Conservation (phyloP, 2,329 filamentous ascomycete genomes). For the Dryadomyces quercus-mongolicae region DNA sequence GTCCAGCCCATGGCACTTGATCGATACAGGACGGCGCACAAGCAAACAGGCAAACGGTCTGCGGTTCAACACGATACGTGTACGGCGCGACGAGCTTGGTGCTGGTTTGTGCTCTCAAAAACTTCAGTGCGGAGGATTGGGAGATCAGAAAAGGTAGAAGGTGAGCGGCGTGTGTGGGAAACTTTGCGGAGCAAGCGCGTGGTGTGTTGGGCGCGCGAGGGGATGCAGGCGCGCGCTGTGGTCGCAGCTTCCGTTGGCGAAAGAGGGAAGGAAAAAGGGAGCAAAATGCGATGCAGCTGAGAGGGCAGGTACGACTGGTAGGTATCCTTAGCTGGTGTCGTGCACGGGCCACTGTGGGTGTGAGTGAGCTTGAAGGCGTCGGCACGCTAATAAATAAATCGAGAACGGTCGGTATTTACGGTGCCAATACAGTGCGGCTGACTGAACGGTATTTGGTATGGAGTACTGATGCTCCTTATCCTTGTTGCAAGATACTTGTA, state of each 20-base stretch:
- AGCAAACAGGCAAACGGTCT: neutral
- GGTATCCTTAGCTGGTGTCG: neutral
- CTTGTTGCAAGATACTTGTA: neutral
- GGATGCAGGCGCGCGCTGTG: neutral
- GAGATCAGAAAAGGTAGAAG: too few species aligned
- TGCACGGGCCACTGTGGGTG: neutral
- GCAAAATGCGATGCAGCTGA: neutral
- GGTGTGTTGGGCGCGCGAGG: neutral
- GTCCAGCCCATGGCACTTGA: neutral
- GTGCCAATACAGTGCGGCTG: neutral
- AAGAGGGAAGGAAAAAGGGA: neutral
- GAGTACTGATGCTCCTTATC: neutral
- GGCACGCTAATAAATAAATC: neutral
- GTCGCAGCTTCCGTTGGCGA: neutral
- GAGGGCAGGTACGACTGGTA: neutral
- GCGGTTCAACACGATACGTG: neutral
- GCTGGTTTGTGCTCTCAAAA: neutral
- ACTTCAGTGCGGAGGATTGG: neutral
- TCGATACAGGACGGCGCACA: neutral
- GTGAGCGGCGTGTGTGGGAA: neutral
- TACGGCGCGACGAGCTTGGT: neutral
- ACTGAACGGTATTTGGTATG: neutral
- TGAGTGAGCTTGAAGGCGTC: neutral
- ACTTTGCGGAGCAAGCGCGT: neutral
- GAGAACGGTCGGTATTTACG: neutral